Base-by-base conservation (phyloP, 2,329 filamentous ascomycete genomes). In the Arthrobotrys sinensis region DNA sequence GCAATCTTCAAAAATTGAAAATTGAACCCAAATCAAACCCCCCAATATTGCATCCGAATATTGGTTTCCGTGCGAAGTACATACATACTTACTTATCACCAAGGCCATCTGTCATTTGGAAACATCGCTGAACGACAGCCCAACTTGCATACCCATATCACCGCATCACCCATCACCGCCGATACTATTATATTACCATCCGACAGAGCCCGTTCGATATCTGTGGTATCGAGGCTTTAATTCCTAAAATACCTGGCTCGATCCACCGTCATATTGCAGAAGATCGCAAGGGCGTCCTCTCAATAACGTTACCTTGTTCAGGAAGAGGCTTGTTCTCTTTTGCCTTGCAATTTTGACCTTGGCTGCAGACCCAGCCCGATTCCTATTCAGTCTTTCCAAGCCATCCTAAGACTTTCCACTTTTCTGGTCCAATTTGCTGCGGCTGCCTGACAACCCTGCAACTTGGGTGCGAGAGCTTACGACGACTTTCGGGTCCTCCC, bases 371-470 rank as follows among this genome's bases (percentile, higher is more conserved):
- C 70, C 66, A 77, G 73, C 66, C 73, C 73, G 60, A 77, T 70
- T 77, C 73, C 73, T 71, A 52, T 67, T 62, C 32, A 67, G 73
- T 69, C 34, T 19, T 52, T 36, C 73, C 73, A 70, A 77, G 60
- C 65, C 73, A 60, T 71, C 66, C 65, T 66, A 60, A 66, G 52
- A 67, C 60, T 67, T 66, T 75, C 63, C 66, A 57, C 60, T 64
- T 69, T 71, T 71, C 50, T 65, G 57, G 66, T 43, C 65, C 67
- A 70, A 77, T 77, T 71, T 71, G 73, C 73, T 77, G 73, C 73
- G 73, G 73, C 73, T 77, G 73, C 73, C 73, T 77, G 73, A 46
- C 73, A 77, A 77, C 73, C 73, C 73, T 77, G 73, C 66, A 70
- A 77, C 46, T 63, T 71, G 60, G 34, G 62, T 60, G 67, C 48